Conservation (phyloP, 1,284 basidiomycete species). For the Ustilago nuda region DNA sequence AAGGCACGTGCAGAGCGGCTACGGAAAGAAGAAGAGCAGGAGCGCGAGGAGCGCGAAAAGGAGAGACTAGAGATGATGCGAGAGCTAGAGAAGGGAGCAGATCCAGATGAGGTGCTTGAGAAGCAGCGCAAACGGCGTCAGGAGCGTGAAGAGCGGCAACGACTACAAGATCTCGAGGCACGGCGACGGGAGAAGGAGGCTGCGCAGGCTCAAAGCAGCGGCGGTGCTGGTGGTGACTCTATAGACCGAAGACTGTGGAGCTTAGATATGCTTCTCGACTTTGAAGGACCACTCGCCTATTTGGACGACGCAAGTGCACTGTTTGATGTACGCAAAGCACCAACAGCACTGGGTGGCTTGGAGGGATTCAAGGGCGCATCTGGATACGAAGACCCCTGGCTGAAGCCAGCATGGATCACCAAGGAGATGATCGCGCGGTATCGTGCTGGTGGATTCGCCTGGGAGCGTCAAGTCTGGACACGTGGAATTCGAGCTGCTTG, state of each 20-base stretch:
- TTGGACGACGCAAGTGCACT: conserved; percentile 55
- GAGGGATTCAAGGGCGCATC: conserved; percentile 41
- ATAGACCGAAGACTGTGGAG: conserved; percentile 35
- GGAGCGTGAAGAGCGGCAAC: conserved; percentile 46
- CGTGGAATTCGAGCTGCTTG: conserved; percentile 53
- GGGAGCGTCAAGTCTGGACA: conserved; percentile 60
- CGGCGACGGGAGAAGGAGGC: conserved; percentile 43
- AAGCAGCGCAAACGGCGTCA: conserved; percentile 51
- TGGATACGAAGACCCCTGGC: conserved; percentile 63
- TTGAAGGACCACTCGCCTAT: conserved; percentile 60
- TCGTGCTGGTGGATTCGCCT: conserved; percentile 63
- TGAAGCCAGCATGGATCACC: conserved; percentile 46
- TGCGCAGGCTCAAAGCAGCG: conserved; percentile 21
- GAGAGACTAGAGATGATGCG: conserved; percentile 62
- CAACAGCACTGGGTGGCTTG: conserved; percentile 48
- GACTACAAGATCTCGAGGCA: conserved; percentile 30
- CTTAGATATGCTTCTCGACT: conserved; percentile 62
- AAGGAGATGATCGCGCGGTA: conserved; percentile 48
- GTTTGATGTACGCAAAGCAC: conserved; percentile 50
- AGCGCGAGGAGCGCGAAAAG: conserved; percentile 48
- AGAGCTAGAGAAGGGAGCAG: conserved; percentile 57
- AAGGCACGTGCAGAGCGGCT: conserved; percentile 54
- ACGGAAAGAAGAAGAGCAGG: conserved; percentile 57
- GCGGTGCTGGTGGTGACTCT: conserved; percentile 14
- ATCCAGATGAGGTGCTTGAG: conserved; percentile 53